These are phyloP conservation scores for Phytomonas sp. DNA, from an alignment of 208 protist genomes.

Conservation along the genomic window DNA sequence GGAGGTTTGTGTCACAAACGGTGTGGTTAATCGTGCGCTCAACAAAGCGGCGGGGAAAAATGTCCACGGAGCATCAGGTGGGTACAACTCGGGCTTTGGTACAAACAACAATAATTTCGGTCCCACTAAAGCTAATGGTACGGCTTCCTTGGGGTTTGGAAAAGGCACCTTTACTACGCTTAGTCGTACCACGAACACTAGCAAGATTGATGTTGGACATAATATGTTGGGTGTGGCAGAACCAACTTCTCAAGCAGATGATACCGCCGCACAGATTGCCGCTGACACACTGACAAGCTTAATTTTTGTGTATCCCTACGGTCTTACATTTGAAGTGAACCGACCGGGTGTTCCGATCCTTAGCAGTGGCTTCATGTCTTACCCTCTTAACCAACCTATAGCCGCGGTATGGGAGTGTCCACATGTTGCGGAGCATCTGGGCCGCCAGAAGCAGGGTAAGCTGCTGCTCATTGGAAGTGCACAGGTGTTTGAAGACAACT, in stretches of 20 bases:
- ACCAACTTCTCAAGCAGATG: conserved; percentile 4
- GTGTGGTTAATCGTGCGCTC: conserved; percentile 93
- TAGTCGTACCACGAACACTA: conserved; percentile 45
- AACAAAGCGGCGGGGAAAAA: conserved; percentile 88
- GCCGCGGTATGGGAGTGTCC: conserved; percentile 69
- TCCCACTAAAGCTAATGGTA: conserved; percentile 8
- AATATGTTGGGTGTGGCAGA: conserved; percentile 22
- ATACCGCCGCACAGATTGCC: not conserved
- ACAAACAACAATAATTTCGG: conserved; percentile 1
- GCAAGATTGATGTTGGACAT: conserved; percentile 21
- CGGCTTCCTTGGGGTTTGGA: conserved; percentile 2
- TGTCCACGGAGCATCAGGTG: conserved; percentile 34
- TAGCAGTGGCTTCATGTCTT: conserved; percentile 92
- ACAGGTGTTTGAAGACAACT: conserved; percentile 90
- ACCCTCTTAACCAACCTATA: conserved; percentile 93
- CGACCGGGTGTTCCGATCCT: conserved; percentile 90
- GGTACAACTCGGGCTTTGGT: not conserved
- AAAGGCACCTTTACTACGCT: conserved; percentile 32
- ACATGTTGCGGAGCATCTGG: conserved; percentile 61
- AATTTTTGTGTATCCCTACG: conserved; percentile 93
- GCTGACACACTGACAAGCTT: conserved; percentile 18
- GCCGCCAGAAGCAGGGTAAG: conserved; percentile 78
- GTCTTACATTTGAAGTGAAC: conserved; percentile 91
- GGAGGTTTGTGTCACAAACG: conserved; percentile 90
- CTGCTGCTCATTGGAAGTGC: conserved; percentile 86